Evolutionary conservation across 2,329 filamentous ascomycete genomes (phyloP).

Genomic region (Xylariaceae sp.): DNA sequence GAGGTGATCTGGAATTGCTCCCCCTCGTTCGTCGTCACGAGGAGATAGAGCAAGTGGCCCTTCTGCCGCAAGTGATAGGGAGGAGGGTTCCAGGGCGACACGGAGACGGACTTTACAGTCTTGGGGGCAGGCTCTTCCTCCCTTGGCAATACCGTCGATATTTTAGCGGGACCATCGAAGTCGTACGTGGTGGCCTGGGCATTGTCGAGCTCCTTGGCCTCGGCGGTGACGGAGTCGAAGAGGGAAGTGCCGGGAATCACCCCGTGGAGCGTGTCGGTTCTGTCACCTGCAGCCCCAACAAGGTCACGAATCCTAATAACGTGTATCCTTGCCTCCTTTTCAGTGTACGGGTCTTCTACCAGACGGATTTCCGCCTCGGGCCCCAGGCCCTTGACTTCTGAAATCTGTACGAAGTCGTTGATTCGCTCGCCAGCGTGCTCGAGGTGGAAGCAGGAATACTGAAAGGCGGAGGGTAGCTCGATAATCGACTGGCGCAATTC

Average conservation of each 20-base stretch:
- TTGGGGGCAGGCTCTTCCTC: conserved; percentile 67
- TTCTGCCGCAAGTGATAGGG: conserved; percentile 86
- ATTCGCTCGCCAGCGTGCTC: conserved; percentile 83
- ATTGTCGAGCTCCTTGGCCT: conserved; percentile 34
- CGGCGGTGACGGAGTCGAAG: conserved; percentile 67
- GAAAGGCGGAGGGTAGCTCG: conserved; percentile 85
- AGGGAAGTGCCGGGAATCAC: conserved; percentile 80
- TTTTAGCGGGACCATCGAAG: conserved; percentile 61
- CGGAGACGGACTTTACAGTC: conserved; percentile 80
- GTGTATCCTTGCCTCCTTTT: conserved; percentile 96
- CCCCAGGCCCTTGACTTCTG: conserved; percentile 76
- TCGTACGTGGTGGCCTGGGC: conserved; percentile 56
- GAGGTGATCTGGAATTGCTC: conserved; percentile 92
- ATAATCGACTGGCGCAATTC: conserved; percentile 96
- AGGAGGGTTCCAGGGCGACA: conserved; percentile 95
- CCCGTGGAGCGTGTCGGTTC: conserved; percentile 80
- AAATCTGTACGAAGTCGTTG: conserved; percentile 92
- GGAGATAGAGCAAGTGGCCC: conserved; percentile 86
- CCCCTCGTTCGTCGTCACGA: conserved; percentile 85
- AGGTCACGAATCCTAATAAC: conserved; percentile 85
- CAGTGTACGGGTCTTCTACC: conserved; percentile 93
- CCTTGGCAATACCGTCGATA: conserved; percentile 67
- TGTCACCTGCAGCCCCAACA: conserved; percentile 84
- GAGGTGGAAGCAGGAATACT: conserved; percentile 98
- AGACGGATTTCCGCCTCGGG: conserved; percentile 73